Base-by-base conservation (phyloP, 805 yeast genomes). In the Candida maltosa region DNA sequence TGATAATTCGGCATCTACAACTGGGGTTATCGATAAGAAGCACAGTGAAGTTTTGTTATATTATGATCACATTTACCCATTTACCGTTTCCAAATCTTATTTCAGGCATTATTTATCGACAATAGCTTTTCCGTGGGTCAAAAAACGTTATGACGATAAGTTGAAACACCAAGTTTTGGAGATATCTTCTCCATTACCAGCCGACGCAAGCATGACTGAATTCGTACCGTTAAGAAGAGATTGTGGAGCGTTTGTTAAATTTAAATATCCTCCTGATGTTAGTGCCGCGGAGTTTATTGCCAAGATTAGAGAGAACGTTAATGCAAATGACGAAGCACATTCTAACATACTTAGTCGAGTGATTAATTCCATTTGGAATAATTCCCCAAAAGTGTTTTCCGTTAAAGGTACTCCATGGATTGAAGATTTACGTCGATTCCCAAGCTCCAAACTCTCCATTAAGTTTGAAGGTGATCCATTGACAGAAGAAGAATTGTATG, bases 321-420 rank as follows among this genome's bases (percentile, higher is more conserved):
- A 60, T 4, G 16, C 10, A 28, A 32, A 33, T 9, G 50, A 46
- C 27, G 40, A 18, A 7, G 34, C 29, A 16, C 33, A 32, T 17
- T 32, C 28, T 16, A 40, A 44, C 26, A 30, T 40, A 3, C 17
- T 48, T 6, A 35, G 29, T 4, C 29, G 34, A 17, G 20, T 49
- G 2, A 16, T 32, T 12, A 45, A 45, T 30, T 26, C 25, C 3
- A 4, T 51, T 2, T 47, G 41, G 29, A 48, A 45, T 12, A 40
- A 48, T 1, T 64, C 59, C 38, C 83, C 82, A 2, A 62, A 65
- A 40, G 82, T 73, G 35, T 81, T 70, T 50, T 80, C 84, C 1
- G 97, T 93, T 1, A 81, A 83, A 47, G 99, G 99, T 42, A 68
- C 75, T 2, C 98, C 99, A 0, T 91, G 97, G 96, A 83, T 93